phyloP scores from a whole-genome alignment of 2,329 filamentous ascomycete species.

The Metarhizium guizhouense region DNA sequence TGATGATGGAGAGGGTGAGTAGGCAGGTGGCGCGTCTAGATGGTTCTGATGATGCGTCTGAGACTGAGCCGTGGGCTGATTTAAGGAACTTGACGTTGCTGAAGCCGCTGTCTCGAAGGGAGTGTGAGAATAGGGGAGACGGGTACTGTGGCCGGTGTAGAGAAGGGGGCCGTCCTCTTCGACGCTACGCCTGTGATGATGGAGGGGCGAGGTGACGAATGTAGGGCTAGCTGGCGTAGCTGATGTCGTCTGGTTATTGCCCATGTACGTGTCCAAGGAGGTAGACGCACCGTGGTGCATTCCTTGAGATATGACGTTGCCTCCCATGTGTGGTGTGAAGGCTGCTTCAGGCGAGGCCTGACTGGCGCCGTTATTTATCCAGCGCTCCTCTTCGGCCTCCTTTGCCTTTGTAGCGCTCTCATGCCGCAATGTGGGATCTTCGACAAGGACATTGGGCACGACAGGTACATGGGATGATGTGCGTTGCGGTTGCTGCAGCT shows the following conservation, averaged over 20 bases:
- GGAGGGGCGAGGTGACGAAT: constrained; percentile 7
- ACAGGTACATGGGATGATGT: no score
- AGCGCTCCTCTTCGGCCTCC: constrained; percentile 21
- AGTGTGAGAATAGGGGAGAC: background rate
- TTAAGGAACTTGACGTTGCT: background rate
- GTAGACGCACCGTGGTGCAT: no score
- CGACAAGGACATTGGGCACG: no score
- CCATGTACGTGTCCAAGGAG: background rate
- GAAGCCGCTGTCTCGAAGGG: background rate
- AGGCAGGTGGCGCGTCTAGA: constrained; percentile 40
- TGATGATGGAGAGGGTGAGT: constrained; percentile 34
- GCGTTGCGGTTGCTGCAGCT: no score
- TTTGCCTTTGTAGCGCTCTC: constrained; percentile 30
- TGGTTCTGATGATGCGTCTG: constrained; percentile 12
- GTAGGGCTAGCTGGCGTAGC: constrained; percentile 2
- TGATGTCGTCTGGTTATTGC: background rate
- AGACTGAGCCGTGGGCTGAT: background rate
- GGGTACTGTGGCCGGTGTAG: constrained; percentile 3
- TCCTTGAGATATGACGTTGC: no score
- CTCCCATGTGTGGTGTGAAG: background rate
- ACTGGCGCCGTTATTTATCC: no score
- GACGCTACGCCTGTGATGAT: constrained; percentile 15
- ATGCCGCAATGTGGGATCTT: constrained; percentile 1
- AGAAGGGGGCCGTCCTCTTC: constrained; percentile 12
- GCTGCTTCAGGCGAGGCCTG: constrained; percentile 7